Percentiles rank a stretch among this genome's conserved stretches.
phyloP scores from a whole-genome alignment of 2,329 filamentous ascomycete genomes.

The Sarocladiaceae sp. region DNA sequence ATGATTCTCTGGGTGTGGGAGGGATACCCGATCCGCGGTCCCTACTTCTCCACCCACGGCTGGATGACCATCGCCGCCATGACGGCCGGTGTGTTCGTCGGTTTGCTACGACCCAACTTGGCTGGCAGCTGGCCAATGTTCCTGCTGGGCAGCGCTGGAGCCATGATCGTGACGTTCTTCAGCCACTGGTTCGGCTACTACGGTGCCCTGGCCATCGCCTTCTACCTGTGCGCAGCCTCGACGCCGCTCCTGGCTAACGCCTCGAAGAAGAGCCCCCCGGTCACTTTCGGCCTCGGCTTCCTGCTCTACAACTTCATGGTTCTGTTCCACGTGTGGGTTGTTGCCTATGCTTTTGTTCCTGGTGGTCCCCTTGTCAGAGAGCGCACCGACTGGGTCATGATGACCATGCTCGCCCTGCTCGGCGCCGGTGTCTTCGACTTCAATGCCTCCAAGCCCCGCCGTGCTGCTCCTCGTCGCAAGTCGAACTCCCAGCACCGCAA shows the following conservation, averaged over 20 bases:
- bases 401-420: constrained; percentile 75
- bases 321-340: constrained; percentile 98
- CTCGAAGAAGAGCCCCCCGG: constrained; percentile 69
- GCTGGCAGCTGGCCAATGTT: constrained; percentile 77
- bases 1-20: constrained; percentile 99
- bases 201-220: constrained; percentile 69
- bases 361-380: constrained; percentile 90
- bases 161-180: constrained; percentile 70
- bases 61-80: constrained; percentile 83
- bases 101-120: constrained; percentile 68
- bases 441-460: constrained; percentile 43
- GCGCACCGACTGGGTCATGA: constrained; percentile 95
- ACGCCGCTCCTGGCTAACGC: constrained; percentile 73
- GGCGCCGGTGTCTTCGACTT: constrained; percentile 80
- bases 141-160: constrained; percentile 72
- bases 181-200: constrained; percentile 87
- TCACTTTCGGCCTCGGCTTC: constrained; percentile 84
- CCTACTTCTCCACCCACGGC: constrained; percentile 84
- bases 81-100: constrained; percentile 73
- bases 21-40: constrained; percentile 85
- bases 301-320: constrained; percentile 90
- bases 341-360: constrained; percentile 96
- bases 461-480: constrained; percentile 20
- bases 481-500: constrained; percentile 42
- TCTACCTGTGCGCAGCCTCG: constrained; percentile 78